phyloP scores from a whole-genome alignment of 2,329 filamentous ascomycete genomes.

The Xylaria sp. region DNA sequence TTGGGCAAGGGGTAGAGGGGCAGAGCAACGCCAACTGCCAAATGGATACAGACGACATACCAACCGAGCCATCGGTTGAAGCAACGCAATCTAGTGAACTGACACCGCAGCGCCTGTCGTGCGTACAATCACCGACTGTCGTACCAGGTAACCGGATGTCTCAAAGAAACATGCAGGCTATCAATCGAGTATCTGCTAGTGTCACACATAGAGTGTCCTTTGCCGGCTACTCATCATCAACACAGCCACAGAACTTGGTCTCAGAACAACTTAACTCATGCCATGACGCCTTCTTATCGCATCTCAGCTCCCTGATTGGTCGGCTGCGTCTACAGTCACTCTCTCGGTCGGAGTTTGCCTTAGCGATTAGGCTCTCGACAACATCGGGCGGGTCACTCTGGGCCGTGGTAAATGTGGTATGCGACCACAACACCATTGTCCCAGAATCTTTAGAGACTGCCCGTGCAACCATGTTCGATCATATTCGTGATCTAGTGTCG shows the following conservation, averaged over 20 bases:
- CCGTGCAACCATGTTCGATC: slow-evolving; percentile 77
- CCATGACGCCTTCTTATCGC: slow-evolving; percentile 88
- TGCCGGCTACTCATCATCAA: slow-evolving; percentile 67
- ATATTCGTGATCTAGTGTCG: slow-evolving; percentile 79
- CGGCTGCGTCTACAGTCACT: slow-evolving; percentile 89
- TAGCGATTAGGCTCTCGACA: slow-evolving; percentile 83
- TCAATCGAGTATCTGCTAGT: slow-evolving; percentile 57
- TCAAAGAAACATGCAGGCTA: slow-evolving; percentile 45
- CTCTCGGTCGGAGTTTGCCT: slow-evolving; percentile 80
- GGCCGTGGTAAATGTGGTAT: slow-evolving; percentile 80
- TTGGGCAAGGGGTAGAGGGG: slow-evolving; percentile 48
- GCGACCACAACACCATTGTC: slow-evolving; percentile 74
- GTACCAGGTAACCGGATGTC: slow-evolving; percentile 43
- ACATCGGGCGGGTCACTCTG: slow-evolving; percentile 81
- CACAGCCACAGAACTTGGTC: slow-evolving; percentile 73
- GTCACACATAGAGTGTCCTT: slow-evolving; percentile 79
- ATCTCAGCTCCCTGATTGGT: slow-evolving; percentile 92
- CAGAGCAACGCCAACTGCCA: slow-evolving; percentile 50
- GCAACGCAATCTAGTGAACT: slow-evolving; percentile 45
- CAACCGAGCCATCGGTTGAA: slow-evolving; percentile 45
- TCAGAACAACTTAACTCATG: slow-evolving; percentile 80
- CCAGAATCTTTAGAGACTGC: slow-evolving; percentile 70
- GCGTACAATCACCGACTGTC: slow-evolving; percentile 47
- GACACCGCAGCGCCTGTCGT: slow-evolving; percentile 55
- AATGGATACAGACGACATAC: slow-evolving; percentile 41